Evolutionary conservation across 2,329 filamentous ascomycete genomes (phyloP).

Genomic region (Leptosphaerulina australis): DNA sequence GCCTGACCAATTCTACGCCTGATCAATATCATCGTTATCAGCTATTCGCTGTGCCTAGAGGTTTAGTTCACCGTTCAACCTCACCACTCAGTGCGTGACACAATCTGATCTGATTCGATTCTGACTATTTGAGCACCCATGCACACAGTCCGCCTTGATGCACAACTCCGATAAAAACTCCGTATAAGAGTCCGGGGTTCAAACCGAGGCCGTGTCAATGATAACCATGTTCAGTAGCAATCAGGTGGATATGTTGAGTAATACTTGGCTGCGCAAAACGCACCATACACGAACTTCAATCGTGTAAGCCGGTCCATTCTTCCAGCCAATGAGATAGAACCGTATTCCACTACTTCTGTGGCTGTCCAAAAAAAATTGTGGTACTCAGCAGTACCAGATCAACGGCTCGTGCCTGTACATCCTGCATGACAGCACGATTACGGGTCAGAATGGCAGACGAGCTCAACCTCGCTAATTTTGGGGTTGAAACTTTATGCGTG

Average conservation of each 20-base stretch:
- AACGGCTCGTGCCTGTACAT: slow-evolving; percentile 11
- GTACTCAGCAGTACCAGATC: slow-evolving; percentile 3
- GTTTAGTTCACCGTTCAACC: slow-evolving; percentile 19
- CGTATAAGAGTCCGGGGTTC: background rate
- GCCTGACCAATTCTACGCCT: background rate
- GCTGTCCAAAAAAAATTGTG: background rate
- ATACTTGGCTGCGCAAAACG: background rate
- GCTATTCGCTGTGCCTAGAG: background rate
- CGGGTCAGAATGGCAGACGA: slow-evolving; percentile 1
- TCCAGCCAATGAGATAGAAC: background rate
- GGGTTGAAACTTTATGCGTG: background rate
- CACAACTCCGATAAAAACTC: slow-evolving; percentile 4
- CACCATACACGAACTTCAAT: background rate
- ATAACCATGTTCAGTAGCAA: background rate
- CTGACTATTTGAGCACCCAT: slow-evolving; percentile 3
- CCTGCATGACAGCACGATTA: slow-evolving; percentile 3
- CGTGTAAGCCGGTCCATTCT: background rate
- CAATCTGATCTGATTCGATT: slow-evolving; percentile 25
- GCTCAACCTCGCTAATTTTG: background rate
- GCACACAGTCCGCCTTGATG: slow-evolving; percentile 15
- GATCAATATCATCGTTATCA: background rate
- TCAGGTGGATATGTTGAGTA: background rate
- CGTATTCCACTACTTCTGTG: background rate
- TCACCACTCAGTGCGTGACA: slow-evolving; percentile 30
- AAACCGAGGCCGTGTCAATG: background rate